Evolutionary conservation across 345 rosid species (phyloP).

Genomic region (Xanthoceras sorbifolium): DNA sequence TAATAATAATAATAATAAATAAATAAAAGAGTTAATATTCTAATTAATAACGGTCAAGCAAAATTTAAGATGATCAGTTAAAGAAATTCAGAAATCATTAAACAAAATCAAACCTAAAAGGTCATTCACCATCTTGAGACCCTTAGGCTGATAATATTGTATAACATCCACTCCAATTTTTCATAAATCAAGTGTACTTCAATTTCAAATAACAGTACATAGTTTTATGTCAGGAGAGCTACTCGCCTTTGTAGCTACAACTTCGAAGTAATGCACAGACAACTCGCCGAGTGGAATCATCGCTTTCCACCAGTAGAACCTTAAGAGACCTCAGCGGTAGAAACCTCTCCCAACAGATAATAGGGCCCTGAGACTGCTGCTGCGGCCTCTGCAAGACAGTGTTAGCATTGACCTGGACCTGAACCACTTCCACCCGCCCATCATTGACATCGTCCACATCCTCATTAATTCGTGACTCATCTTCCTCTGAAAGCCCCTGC

Average conservation of each 20-base stretch:
- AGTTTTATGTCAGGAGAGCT: neutral
- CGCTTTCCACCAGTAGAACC: conserved; percentile 50
- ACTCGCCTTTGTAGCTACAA: conserved; percentile 49
- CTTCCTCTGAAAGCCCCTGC: conserved; percentile 49
- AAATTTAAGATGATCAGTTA: neutral
- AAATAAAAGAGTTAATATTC: neutral
- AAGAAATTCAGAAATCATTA: neutral
- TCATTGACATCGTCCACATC: conserved; percentile 27
- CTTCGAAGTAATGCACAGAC: conserved; percentile 42
- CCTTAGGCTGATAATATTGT: neutral
- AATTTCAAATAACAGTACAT: conserved; percentile 6
- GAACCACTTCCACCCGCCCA: conserved; percentile 21
- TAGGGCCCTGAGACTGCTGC: conserved; percentile 32
- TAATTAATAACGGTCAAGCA: neutral
- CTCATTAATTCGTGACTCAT: conserved; percentile 41
- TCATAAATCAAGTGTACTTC: neutral
- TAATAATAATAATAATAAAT: no score
- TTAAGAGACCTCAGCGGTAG: conserved; percentile 39
- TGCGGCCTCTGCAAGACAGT: conserved; percentile 25
- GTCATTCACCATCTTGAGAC: neutral
- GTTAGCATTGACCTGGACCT: conserved; percentile 18
- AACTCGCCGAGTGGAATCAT: conserved; percentile 46
- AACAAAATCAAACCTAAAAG: neutral
- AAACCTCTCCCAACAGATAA: conserved; percentile 40
- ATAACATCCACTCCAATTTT: neutral